phyloP scores from a whole-genome alignment of 192 early-diverging fungal genomes.

The Paraglomus brasilianum region DNA sequence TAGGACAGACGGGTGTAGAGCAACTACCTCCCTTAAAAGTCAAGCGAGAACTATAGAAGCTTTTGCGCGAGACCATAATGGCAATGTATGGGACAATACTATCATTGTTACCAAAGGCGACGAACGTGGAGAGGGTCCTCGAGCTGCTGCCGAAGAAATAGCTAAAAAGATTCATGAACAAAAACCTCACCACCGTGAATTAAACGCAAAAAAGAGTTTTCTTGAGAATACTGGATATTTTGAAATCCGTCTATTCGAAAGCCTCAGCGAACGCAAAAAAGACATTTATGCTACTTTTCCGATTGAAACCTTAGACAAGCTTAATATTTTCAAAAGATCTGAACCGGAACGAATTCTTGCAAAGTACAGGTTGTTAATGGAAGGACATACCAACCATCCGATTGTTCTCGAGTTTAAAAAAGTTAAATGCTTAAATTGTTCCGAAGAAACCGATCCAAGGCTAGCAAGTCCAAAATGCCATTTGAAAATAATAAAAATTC shows the following conservation, averaged over 20 bases:
- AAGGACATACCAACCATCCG: background rate
- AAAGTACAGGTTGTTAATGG: background rate
- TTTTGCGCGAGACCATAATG: background rate
- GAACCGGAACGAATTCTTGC: slow-evolving; percentile 18
- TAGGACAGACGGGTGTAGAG: background rate
- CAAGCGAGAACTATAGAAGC: slow-evolving; percentile 3
- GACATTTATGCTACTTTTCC: background rate
- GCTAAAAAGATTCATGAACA: background rate
- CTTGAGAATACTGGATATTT: background rate
- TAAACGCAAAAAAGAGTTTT: background rate
- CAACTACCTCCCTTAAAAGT: background rate
- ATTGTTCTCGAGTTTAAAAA: background rate
- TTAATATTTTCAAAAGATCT: slow-evolving; percentile 1
- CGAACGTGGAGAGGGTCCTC: background rate
- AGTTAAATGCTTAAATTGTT: slow-evolving; percentile 16
- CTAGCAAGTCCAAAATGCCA: background rate
- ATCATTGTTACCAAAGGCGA: background rate
- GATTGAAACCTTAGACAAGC: background rate
- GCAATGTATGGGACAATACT: slow-evolving; percentile 22
- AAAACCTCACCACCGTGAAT: too few species aligned
- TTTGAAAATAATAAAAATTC: background rate
- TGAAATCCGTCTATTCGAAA: slow-evolving; percentile 11
- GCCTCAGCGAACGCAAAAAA: background rate
- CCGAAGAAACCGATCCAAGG: slow-evolving; percentile 22
- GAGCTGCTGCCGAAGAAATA: background rate